Conservation (phyloP, 352 stramenopile species). For the Globisporangium emineosum region DNA sequence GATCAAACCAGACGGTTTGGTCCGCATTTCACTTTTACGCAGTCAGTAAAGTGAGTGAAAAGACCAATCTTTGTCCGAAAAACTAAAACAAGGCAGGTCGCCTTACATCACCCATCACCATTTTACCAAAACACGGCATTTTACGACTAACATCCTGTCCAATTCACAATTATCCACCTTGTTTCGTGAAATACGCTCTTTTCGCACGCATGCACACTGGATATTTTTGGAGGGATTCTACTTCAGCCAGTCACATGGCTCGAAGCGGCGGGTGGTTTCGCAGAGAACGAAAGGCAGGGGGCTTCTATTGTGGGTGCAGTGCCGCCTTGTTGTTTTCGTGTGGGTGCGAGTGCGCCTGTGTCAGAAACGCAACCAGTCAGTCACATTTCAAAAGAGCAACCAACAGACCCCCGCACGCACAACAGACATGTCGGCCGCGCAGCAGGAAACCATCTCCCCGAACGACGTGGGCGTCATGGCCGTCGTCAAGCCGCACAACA, state of each 20-base stretch:
- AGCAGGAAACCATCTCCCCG: slow-evolving; percentile 19
- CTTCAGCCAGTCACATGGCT: slow-evolving; percentile 7
- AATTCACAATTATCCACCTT: not conserved
- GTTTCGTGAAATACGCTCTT: not conserved
- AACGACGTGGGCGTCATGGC: slow-evolving; percentile 43
- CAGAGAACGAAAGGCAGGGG: not conserved
- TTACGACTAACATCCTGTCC: too few relatives aligned
- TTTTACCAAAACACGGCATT: not conserved
- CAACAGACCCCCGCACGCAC: too few relatives aligned
- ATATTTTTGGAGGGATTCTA: slow-evolving; percentile 7
- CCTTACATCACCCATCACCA: not conserved
- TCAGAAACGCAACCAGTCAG: not conserved
- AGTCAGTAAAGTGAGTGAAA: slow-evolving; percentile 6
- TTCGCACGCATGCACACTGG: not conserved
- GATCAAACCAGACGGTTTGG: not conserved
- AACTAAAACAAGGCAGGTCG: not conserved
- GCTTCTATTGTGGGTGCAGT: not conserved
- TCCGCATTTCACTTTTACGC: not conserved
- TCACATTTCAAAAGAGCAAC: not conserved
- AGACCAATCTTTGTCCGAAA: not conserved
- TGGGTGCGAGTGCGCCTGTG: not conserved
- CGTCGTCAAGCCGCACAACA: slow-evolving; percentile 63
- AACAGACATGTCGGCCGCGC: slow-evolving; percentile 17
- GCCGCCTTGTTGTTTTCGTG: not conserved
- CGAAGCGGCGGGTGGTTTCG: slow-evolving; percentile 4